Base-by-base conservation (phyloP, 495 filamentous ascomycete species). In the Neohortaea acidophila region DNA sequence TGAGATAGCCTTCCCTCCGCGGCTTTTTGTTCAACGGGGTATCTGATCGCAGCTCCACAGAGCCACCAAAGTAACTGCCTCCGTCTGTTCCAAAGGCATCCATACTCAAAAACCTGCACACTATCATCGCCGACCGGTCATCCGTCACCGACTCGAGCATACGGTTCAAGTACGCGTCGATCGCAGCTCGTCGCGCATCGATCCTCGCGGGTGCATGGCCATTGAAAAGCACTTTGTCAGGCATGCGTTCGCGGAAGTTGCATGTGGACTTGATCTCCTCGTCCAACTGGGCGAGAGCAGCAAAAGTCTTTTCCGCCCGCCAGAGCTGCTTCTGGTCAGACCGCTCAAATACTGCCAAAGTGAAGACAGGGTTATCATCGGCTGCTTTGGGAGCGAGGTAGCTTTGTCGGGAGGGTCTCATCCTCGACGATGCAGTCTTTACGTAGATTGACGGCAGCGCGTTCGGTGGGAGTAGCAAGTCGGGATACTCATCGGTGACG, bases 171-270 rank as follows among this genome's bases (percentile, higher is more conserved):
- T 94, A 97, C 4, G 66, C 60, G 54, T 96, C 83, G 21, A 94
- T 61, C 4, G 83, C 81, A 12, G 68, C 65, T 38, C 91, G 73
- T 41, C 89, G 72, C 12, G 84, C 79, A 62, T 97, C 89, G 27
- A 97, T 72, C 51, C 86, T 94, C 10, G 85, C 86, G 8, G 89
- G 89, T 4, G 89, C 84, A 56, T 97, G 87, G 0, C 89, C 89
- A 44, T 68, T 82, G 54, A 97, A 97, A 4, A 97, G 68, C 14
- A 69, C 71, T 26, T 80, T 69, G 46, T 96, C 89, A 0, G 91
- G 91, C 9, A 87, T 70, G 59, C 66, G 85, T 12, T 61, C 69
- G 11, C 67, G 67, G 50, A 91, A 84, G 3, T 66, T 51, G 26
- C 69, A 65, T 23, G 71, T 70, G 45, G 79, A 72, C 51, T 79